Base-by-base conservation (phyloP, 345 rosid species). In the Aquilaria sinensis region DNA sequence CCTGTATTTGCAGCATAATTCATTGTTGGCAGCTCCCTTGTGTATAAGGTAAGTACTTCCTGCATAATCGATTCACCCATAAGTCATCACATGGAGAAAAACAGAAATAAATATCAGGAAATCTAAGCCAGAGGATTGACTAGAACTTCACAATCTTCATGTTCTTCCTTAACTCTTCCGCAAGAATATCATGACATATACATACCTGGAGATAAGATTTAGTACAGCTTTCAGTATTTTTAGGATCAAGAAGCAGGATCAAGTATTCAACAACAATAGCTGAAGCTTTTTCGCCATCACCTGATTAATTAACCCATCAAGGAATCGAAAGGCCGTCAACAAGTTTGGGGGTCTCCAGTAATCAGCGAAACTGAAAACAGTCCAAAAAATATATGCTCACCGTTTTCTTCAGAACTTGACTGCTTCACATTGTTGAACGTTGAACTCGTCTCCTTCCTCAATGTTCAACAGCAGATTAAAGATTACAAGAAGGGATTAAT, bases 1-100 rank as follows among this genome's bases (percentile, higher is more conserved):
- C 96, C 85, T 16, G 92, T 89, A 65, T 89, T 81, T 58, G 96
- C 90, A 67, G 90, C 90, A 75, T 70, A 86, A 32, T 67, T 86
- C 90, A 89, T 84, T 63, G 79, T 56, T 14, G 96, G 96, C 15
- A 89, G 70, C 70, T 89, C 92, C 61, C 69, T 71, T 10, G 70
- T 67, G 74, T 89, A 89, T 65, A 89, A 67, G 61, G 66, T 71
- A 47, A 84, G 57, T 43, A 80, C 83, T 57, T 81, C 78, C 96
- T 89, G 66, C 32, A n/a, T 34, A 37, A 56, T 31, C 66, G 41
- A 53, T 37, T 48, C 53, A 6, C 7, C 8, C 16, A 54, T 29
- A 33, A 23, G 34, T 54, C 47, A 65, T n/a, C n/a, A n/a, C n/a
- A n/a, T 31, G 34, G 23, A 52, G 10, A 37, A 37, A 3, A 8